These are phyloP conservation scores for Diaporthe ampelina DNA, from an alignment of 2,329 filamentous ascomycete genomes.

Conservation along the genomic window DNA sequence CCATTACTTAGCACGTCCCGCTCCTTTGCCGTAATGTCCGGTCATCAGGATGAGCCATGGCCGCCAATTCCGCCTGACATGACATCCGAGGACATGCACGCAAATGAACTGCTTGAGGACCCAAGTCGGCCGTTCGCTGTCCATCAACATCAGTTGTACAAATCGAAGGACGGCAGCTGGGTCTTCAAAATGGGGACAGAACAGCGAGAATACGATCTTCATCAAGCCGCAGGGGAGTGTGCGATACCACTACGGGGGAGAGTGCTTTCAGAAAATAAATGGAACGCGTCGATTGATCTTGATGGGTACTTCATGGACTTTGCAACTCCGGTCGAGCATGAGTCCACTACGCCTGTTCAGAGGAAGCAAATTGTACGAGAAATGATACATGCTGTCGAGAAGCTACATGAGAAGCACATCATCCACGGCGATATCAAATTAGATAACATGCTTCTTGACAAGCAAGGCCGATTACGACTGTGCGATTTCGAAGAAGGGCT, in stretches of 20 bases:
- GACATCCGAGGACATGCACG: background rate
- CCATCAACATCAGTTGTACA: background rate
- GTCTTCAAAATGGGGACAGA: background rate
- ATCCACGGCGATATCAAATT: background rate
- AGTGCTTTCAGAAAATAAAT: background rate
- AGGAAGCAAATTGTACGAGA: background rate
- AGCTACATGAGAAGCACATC: background rate
- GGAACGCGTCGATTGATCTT: background rate
- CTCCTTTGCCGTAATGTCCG: background rate
- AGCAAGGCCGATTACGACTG: background rate
- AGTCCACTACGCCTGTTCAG: background rate
- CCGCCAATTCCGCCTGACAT: background rate
- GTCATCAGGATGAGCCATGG: background rate
- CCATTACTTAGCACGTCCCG: background rate
- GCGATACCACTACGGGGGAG: background rate
- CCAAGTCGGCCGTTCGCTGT: background rate
- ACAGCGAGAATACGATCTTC: background rate
- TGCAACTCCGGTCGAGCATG: background rate
- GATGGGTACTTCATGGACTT: background rate
- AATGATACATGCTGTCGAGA: background rate
- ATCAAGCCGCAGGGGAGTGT: background rate
- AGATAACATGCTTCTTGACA: background rate
- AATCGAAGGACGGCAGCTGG: background rate
- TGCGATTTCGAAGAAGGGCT: constrained; percentile 2
- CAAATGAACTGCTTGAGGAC: background rate